Conservation (phyloP, 2,329 filamentous ascomycete species). For the Capronia coronata region DNA sequence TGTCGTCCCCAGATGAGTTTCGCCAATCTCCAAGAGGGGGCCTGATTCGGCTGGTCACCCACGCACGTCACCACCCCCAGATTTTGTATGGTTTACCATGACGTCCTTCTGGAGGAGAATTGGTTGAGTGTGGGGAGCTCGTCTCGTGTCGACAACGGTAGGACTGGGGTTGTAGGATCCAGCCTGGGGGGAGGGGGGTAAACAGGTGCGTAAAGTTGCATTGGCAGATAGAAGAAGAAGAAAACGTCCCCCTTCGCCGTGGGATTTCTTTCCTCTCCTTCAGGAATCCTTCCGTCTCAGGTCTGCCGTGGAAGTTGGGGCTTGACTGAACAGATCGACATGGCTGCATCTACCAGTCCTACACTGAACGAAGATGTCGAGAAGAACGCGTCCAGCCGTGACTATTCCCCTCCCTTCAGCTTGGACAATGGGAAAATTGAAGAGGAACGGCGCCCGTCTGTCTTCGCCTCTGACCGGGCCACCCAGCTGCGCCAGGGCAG, state of each 20-base stretch:
- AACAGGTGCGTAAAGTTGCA: background rate
- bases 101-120: no score
- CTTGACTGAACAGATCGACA: background rate
- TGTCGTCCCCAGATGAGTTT: background rate
- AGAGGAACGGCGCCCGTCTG: constrained; percentile 1
- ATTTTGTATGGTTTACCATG: no score
- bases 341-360: background rate
- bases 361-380: background rate
- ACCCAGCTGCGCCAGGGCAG: constrained; percentile 14
- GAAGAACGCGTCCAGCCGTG: background rate
- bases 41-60: no score
- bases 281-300: background rate
- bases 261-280: background rate
- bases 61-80: no score
- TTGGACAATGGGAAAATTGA: background rate
- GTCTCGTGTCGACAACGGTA: no score
- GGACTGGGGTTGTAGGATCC: no score
- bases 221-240: background rate
- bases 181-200: no score
- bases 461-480: background rate
- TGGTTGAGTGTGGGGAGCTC: no score
- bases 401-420: background rate
- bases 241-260: no score
- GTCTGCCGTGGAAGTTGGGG: background rate
- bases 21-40: no score